These are phyloP conservation scores for Tuber aestivum DNA, from an alignment of 495 filamentous ascomycete genomes.

Conservation along the genomic window DNA sequence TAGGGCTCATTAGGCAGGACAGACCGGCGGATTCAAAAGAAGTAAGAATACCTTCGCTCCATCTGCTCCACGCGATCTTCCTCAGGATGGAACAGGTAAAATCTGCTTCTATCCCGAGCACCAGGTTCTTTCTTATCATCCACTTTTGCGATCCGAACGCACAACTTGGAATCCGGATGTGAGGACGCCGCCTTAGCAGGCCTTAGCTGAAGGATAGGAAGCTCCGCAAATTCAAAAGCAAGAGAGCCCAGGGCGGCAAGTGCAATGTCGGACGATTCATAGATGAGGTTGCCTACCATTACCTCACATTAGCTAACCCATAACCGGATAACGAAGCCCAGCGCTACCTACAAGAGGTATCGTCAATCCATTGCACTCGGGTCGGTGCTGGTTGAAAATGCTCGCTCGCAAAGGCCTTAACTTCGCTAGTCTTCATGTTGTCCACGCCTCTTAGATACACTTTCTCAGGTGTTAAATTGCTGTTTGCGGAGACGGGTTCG, in stretches of 20 bases:
- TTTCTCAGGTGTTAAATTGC: constrained; percentile 52
- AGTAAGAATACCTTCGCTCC: constrained; percentile 38
- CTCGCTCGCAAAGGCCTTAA: constrained; percentile 62
- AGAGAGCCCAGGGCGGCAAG: constrained; percentile 64
- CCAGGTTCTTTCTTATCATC: constrained; percentile 71
- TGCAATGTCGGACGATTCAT: constrained; percentile 63
- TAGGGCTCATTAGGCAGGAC: not conserved
- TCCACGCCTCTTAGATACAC: constrained; percentile 79
- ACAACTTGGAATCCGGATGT: constrained; percentile 63
- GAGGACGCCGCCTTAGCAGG: constrained; percentile 58
- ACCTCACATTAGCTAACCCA: constrained; percentile 6
- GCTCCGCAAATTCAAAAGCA: constrained; percentile 46
- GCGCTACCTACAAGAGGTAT: constrained; percentile 54
- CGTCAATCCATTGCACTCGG: constrained; percentile 89
- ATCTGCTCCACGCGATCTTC: constrained; percentile 74
- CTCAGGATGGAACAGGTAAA: constrained; percentile 84
- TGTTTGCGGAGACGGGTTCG: constrained; percentile 11
- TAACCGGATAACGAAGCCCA: not conserved
- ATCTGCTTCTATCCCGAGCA: constrained; percentile 73
- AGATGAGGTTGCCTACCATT: constrained; percentile 66
- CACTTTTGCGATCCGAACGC: constrained; percentile 66
- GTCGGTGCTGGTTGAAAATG: constrained; percentile 53
- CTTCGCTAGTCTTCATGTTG: constrained; percentile 67
- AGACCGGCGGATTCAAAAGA: not conserved
- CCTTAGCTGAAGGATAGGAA: constrained; percentile 51